Evolutionary conservation across 176 grass and related monocot species (phyloP), one percentile per base, ranked within the genome.

Genomic region (Thalia dealbata): DNA sequence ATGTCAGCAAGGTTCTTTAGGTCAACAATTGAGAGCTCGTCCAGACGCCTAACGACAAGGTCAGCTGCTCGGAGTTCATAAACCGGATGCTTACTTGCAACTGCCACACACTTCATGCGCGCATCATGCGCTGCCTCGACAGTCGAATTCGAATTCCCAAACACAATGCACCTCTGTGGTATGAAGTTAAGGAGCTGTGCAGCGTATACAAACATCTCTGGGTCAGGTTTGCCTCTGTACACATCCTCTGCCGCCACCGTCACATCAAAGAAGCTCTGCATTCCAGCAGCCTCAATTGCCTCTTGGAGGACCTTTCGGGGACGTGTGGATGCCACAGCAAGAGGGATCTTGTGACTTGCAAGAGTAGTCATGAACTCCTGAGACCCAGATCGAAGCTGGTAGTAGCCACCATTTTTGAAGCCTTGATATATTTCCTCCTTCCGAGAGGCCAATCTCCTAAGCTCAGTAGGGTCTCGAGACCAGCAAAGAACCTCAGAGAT

Each of bases 401-500:
- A 64, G 21, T 73, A 84, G 6, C 82, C 79, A 22, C 82, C 78
- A 0, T 83, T 82, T 0, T 74, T 82, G 10, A 97, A 74, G 30
- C 56, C 88, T 28, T 72, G 29, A 21, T 86, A 82, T 64, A 97
- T 86, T 64, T 97, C 93, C 78, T 97, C 93, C 73, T 92, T 92
- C 1, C 93, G 75, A 0, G 73, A 73, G 21, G 84, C 87, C 61
- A 97, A 62, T 19, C 89, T 75, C 26, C 81, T 61, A 6, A 97
- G 32, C 81, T 90, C 93, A 0, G 81, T 42, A 13, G 81, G 85
- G 71, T 92, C 84, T 12, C 89, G 67, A 8, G 93, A 88, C 93
- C 93, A 97, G 81, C 89, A 92, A 75, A 97, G 93, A 55, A 97
- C 89, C 79, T 97, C 89, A 0, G 93, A 88, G 5, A 97, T 84